Evolutionary conservation across 2,329 filamentous ascomycete species (phyloP).

Genomic region (Knufia petricola): DNA sequence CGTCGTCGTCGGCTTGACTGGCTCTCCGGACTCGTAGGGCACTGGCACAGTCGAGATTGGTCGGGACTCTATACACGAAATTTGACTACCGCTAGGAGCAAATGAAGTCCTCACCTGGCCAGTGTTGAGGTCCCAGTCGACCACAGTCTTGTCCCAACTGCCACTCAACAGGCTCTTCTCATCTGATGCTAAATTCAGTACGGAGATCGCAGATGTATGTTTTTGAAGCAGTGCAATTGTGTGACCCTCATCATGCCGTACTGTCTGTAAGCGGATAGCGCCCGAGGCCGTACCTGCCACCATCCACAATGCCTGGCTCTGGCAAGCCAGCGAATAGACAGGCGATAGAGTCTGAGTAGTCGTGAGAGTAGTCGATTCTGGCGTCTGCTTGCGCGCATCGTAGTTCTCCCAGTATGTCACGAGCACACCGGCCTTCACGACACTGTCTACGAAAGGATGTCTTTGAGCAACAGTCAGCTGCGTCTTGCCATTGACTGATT

Average conservation of each 20-base stretch:
- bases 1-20: conserved; percentile 50
- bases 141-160: conserved; percentile 90
- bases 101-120: conserved; percentile 69
- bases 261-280: conserved; percentile 83
- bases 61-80: conserved; percentile 77
- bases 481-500: conserved; percentile 89
- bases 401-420: conserved; percentile 99
- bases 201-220: conserved; percentile 86
- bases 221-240: conserved; percentile 70
- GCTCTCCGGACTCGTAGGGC: conserved; percentile 58
- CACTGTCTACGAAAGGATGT: conserved; percentile 94
- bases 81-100: conserved; percentile 68
- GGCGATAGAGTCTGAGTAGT: conserved; percentile 62
- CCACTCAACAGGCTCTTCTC: conserved; percentile 83
- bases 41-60: conserved; percentile 67
- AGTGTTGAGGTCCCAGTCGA: conserved; percentile 91
- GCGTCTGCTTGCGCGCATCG: conserved; percentile 48
- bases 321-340: conserved; percentile 86
- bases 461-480: conserved; percentile 88
- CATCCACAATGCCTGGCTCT: conserved; percentile 83
- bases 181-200: conserved; percentile 69
- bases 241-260: conserved; percentile 89
- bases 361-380: conserved; percentile 5
- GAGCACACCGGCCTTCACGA: conserved; percentile 86
- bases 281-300: conserved; percentile 85